Conservation (phyloP, 345 rosid genomes). For the Populus davidiana region DNA sequence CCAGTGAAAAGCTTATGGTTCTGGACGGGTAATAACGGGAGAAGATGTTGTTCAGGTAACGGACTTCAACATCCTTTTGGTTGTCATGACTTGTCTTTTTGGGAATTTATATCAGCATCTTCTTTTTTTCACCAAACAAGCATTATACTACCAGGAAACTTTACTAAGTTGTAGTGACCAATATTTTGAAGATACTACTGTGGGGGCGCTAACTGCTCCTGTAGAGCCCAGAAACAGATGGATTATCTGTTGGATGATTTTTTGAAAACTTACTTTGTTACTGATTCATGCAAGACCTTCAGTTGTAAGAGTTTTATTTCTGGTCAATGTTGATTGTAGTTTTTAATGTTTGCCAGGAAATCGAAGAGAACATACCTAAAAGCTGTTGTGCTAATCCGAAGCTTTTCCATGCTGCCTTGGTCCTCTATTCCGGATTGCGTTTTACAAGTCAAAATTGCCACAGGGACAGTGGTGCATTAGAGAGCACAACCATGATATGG, state of each 20-base stretch:
- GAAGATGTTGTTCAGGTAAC: constrained; percentile 34
- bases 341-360: constrained; percentile 20
- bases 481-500: background rate
- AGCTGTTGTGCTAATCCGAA: background rate
- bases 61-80: background rate
- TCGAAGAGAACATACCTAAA: constrained; percentile 29
- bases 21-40: constrained; percentile 30
- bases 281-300: background rate
- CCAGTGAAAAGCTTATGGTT: constrained; percentile 29
- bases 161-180: background rate
- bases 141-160: background rate
- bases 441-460: background rate
- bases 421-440: background rate
- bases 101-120: too few relatives aligned
- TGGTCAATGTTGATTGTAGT: background rate
- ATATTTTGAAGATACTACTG: background rate
- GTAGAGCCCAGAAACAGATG: background rate
- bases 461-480: background rate
- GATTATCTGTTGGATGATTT: background rate
- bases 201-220: background rate
- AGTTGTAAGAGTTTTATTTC: background rate
- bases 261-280: background rate
- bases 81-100: background rate
- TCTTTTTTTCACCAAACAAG: background rate
- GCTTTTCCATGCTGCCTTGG: background rate